Evolutionary conservation across 75 land plant genomes (phyloP), one percentile per base, ranked within the genome.

Genomic region (Chamaecyparis obtusa): DNA sequence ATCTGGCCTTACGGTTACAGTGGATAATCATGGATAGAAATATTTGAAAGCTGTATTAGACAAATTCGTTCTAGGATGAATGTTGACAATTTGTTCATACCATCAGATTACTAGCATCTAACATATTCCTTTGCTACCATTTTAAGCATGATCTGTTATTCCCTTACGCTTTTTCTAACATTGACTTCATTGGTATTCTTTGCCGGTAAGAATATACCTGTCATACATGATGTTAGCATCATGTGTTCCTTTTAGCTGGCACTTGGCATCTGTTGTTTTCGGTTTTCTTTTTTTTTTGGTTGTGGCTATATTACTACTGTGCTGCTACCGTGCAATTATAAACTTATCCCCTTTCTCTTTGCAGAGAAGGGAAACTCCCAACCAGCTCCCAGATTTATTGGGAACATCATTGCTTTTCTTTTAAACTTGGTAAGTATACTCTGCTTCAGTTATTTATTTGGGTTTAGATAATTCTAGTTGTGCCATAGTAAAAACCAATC

Each of bases 351-450:
- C 24, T 39, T 81, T 57, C n/a, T 55, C 87, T 17, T 46, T 64
- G 74, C 91, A 98, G 99, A 95, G 30, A 91, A 87, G 74, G 96
- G 92, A 54, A 96, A 95, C 72, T 87, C 92, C 32, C 88, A 93
- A 67, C 99, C 97, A 85, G 97, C 95, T 49, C 99, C 99, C 13
- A 92, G 83, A 78, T 97, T 98, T 86, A 89, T 98, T 87, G 99
- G 99, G 17, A 92, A 98, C 87, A 24, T 95, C 36, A 93, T 98
- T 84, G 99, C 99, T 19, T 98, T 95, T 86, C 27, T 98, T 13
- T 91, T 98, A 64, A 98, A 98, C 91, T 86, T 98, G 93, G 99
- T 98, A 46, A 91, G 90, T 37, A 35, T 85, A 67, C 64, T 48
- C 64, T 32, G 76, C 36, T 74, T 74, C 3, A 10, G 24, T 35